A percentile compares a stretch with the other conserved stretches of the same genome.
phyloP scores from a whole-genome alignment of 169 alveolate species.

The Plasmodium gonderi region DNA sequence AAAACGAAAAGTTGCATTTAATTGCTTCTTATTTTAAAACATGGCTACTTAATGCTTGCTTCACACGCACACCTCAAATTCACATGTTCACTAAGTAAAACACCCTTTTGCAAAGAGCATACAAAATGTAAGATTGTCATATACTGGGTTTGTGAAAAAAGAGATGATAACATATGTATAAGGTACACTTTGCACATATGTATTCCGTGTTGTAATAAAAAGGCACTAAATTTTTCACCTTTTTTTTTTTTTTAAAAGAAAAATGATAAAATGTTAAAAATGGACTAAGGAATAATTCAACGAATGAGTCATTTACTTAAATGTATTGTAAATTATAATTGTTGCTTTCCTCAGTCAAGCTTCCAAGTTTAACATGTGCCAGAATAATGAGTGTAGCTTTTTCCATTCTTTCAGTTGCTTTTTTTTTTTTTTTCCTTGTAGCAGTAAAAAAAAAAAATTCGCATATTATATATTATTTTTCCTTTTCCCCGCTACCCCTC shows the following conservation, averaged over 20 bases:
- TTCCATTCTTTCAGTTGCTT: neutral
- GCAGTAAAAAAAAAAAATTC: neutral
- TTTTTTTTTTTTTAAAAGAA: neutral
- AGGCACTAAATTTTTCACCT: neutral
- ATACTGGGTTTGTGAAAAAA: neutral
- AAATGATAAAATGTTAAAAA: neutral
- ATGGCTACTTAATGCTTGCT: neutral
- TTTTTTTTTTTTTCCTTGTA: neutral
- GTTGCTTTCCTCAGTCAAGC: neutral
- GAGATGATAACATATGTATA: neutral
- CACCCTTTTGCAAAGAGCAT: neutral
- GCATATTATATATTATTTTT: neutral
- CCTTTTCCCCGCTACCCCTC: neutral
- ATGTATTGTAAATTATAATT: neutral
- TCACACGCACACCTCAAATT: neutral
- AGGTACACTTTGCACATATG: neutral
- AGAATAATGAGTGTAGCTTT: neutral
- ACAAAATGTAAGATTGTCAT: neutral
- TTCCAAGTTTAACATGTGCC: neutral
- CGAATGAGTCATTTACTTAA: neutral
- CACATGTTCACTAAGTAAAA: neutral
- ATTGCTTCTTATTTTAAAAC: neutral
- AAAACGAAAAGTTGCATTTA: neutral
- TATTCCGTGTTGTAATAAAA: neutral
- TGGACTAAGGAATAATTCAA: neutral